Conservation (phyloP, 23 red algal species). For the Gracilaria caudata region DNA sequence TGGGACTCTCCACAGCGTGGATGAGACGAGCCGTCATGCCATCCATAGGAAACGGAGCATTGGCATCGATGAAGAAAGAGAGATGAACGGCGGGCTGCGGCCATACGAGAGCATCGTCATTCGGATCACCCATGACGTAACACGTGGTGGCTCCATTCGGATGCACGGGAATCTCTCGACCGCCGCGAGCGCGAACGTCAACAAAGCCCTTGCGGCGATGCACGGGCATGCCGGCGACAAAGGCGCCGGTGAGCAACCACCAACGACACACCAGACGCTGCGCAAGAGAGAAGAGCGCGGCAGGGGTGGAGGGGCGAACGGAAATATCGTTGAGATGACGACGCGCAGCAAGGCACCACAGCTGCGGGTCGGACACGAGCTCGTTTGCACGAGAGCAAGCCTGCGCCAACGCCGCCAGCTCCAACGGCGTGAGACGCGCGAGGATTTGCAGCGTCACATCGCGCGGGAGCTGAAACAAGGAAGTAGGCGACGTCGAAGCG, state of each 20-base stretch:
- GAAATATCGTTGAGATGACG: constrained; percentile 32
- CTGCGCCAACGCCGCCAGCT: constrained; percentile 28
- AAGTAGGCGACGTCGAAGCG: background rate
- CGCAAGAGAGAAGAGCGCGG: constrained; percentile 36
- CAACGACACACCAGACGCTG: constrained; percentile 42
- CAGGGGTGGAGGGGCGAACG: constrained; percentile 1
- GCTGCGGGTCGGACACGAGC: background rate
- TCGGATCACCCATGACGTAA: constrained; percentile 49
- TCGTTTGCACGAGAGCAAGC: background rate
- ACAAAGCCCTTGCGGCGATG: constrained; percentile 58
- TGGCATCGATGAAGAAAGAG: constrained; percentile 37
- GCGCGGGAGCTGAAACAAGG: constrained; percentile 12
- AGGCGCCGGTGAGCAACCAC: constrained; percentile 56
- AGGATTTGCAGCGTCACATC: constrained; percentile 38
- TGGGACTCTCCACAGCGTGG: constrained; percentile 27
- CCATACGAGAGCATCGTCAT: background rate
- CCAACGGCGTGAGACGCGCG: constrained; percentile 4
- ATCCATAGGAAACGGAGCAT: constrained; percentile 46
- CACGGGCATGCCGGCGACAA: constrained; percentile 65
- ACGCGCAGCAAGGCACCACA: constrained; percentile 29
- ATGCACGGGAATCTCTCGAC: background rate
- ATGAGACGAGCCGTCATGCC: constrained; percentile 43
- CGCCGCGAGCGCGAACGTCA: constrained; percentile 38
- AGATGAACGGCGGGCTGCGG: constrained; percentile 23
- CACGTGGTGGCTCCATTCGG: constrained; percentile 12